Evolutionary conservation across 2,329 filamentous ascomycete species (phyloP), one percentile per base, ranked within the genome.

Genomic region (Claviceps maximensis): DNA sequence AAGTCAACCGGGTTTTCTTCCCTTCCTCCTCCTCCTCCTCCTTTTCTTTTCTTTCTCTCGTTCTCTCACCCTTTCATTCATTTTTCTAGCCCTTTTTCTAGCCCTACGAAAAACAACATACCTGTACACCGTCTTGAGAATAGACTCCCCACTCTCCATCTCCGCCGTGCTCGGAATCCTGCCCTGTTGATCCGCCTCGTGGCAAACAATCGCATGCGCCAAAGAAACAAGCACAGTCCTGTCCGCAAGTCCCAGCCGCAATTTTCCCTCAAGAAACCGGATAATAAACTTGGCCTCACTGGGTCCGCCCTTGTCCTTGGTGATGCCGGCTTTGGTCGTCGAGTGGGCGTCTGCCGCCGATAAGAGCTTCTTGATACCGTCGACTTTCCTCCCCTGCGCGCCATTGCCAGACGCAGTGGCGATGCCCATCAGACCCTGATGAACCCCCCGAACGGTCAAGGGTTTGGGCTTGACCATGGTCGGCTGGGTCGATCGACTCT

Each of bases 391-490:
- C 15, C 85, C 83, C 65, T 97, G 93, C 0, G 90, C 85, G 45
- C 91, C 91, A 63, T 87, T 86, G 10, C 93, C 93, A 59, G 87
- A 79, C 15, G 88, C 79, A 19, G 87, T 95, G 7, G 93, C 93
- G 64, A 98, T 94, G 36, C 77, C 80, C 75, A 97, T 87, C 38
- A 98, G 69, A 1, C 88, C 87, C 63, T 93, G 84, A 62, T 94
- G 89, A 2, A 98, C 90, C 29, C 86, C 89, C 54, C 79, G 80
- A 1, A 98, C 78, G 0, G 90, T 96, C 60, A 98, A 73, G 29
- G 90, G 77, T 69, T 95, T 96, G 2, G 90, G 93, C 68, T 95
- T 95, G 75, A 97, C 96, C 89, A 98, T 96, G 23, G 93, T 97
- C 12, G 88, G 88, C 64, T 98, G 93, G 47, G 90, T 97, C 15